Evolutionary conservation across 495 filamentous ascomycete genomes (phyloP), one percentile per base, ranked within the genome.

Genomic region (Jackrogersella minutella): DNA sequence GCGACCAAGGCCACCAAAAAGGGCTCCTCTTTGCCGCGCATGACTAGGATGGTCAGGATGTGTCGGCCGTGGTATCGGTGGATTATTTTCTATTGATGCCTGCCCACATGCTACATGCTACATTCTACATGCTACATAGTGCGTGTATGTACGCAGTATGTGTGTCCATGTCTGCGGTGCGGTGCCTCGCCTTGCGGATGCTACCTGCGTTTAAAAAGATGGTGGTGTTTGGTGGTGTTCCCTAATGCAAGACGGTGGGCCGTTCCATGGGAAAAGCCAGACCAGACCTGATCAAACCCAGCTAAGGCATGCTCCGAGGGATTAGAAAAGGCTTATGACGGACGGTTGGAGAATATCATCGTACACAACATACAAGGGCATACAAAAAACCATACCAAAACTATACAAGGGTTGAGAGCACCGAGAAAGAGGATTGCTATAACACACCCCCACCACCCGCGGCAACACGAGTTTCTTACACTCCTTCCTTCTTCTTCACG

Each of bases 401-500:
- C n/a, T n/a, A n/a, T n/a, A n/a, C n/a, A n/a, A 54, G 70, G 36
- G 44, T 31, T 33, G 61, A 59, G 62, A 66, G 69, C 53, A 63
- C 69, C 66, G 66, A 65, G n/a, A 21, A 26, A 46, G 41, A 46
- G 68, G 28, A 47, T 59, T 71, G 64, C 74, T 81, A 80, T 78
- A 79, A 74, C 77, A 77, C 75, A 71, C 73, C 75, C 75, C 73
- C 68, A 71, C 70, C 77, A 74, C 77, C 73, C 74, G n/a, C n/a
- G 69, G 69, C 69, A 74, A 75, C 77, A 79, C 75, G 74, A 79
- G 72, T 71, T 77, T 72, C 78, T 79, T 70, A 79, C 80, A 79
- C 78, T 80, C 79, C 77, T 46, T 75, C 76, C 72, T 79, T 68
- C 74, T 75, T 74, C 77, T 74, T 79, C 77, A 80, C 80, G 77